Evolutionary conservation across 2,329 filamentous ascomycete genomes (phyloP).

Genomic region (Aulographum hederae): DNA sequence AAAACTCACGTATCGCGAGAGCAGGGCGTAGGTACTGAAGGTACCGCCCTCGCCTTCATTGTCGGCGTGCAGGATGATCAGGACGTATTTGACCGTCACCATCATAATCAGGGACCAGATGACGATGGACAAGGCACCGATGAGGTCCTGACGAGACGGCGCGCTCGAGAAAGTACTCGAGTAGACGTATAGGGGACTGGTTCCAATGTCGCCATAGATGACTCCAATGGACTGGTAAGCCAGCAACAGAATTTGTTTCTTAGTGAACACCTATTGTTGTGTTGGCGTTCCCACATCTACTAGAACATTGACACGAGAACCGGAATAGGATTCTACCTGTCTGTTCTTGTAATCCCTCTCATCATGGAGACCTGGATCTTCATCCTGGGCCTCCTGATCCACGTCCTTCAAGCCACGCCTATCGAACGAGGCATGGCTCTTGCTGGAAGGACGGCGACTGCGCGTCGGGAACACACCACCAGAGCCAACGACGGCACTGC

Average conservation of each 20-base stretch:
- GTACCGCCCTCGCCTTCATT: conserved; percentile 56
- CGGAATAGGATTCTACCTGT: conserved; percentile 3
- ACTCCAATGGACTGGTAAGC: conserved; percentile 48
- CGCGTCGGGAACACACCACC: not conserved
- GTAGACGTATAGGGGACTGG: conserved; percentile 50
- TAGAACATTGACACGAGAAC: not conserved
- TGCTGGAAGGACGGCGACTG: not conserved
- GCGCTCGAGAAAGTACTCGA: conserved; percentile 45
- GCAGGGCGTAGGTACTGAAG: conserved; percentile 46
- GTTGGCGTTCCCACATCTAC: not conserved
- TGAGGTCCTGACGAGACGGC: conserved; percentile 38
- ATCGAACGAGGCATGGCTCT: not conserved
- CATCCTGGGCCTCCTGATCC: conserved; percentile 2
- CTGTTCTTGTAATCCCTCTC: conserved; percentile 11
- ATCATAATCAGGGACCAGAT: conserved; percentile 53
- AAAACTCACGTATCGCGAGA: conserved; percentile 24
- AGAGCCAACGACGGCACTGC: too few relatives aligned
- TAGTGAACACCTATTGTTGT: conserved; percentile 12
- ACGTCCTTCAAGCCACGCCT: too few relatives aligned
- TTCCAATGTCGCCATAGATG: conserved; percentile 54
- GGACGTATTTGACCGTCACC: conserved; percentile 50
- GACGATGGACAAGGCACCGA: conserved; percentile 48
- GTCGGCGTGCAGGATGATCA: conserved; percentile 47
- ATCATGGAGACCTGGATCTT: conserved; percentile 10
- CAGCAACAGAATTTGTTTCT: conserved; percentile 23